Evolutionary conservation across 257 asterid species (phyloP), one percentile per base, ranked within the genome.

Genomic region (Datura wrightii): DNA sequence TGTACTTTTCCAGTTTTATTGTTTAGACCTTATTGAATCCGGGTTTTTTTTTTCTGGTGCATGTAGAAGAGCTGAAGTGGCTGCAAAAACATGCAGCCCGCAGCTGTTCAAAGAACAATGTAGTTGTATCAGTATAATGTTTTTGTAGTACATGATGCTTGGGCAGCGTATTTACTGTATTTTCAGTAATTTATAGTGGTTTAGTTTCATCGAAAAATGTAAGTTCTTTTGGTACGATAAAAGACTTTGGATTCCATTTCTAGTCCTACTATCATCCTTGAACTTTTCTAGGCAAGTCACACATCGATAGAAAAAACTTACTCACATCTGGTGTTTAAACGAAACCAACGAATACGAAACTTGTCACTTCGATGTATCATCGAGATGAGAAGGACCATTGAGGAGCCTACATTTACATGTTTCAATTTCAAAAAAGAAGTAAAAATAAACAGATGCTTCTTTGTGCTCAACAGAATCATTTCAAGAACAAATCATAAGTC

Each of bases 21-120:
- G 58, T 19, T 39, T 71, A 10, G n/a, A 5, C 14, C 53, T 55
- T 70, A 10, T 44, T 44, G 13, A 74, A 5, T 74, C 48, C 2
- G 0, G 42, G 39, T 11, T 10, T 1, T 19, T 34, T 10, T 19
- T 19, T 72, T 44, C n/a, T 48, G 41, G 60, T 74, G 18, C 16
- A 13, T n/a, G 56, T 9, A 3, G 54, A 83, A 67, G 65, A 70
- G 96, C 97, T 94, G 97, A 94, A 82, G 98, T 88, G 97, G 94
- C 93, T 91, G 94, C 94, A 91, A 83, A 85, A 85, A 88, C 66
- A 65, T 90, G 97, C 88, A 88, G 97, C 98, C 98, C 98, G 96
- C 97, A 90, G 98, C 91, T 88, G 80, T 54, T 80, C n/a, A 13
- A 56, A 56, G 56, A 55, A 11, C 84, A 80, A 59, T 80, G 52